Evolutionary conservation across 2,329 filamentous ascomycete genomes (phyloP).

Genomic region (Trichophaea hybrida): DNA sequence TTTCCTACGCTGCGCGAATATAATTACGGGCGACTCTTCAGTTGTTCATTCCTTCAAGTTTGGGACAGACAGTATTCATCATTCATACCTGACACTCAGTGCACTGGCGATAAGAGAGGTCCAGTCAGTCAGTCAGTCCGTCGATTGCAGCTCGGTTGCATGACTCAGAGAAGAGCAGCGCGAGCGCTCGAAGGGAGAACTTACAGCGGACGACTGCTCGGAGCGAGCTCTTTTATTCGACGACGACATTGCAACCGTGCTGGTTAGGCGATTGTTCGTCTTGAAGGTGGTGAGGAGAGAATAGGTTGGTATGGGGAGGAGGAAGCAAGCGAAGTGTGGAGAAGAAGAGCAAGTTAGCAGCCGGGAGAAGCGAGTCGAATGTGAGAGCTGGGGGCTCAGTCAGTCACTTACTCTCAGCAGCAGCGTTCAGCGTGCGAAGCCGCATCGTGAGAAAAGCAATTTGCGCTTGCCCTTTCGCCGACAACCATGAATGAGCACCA

Average conservation of each 20-base stretch:
- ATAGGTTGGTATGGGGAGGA: not conserved
- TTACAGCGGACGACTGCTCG: constrained; percentile 3
- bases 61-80: not conserved
- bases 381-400: not conserved
- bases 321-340: not conserved
- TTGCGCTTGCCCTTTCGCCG: constrained; percentile 1
- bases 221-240: constrained; percentile 6
- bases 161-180: not conserved
- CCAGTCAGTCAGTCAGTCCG: not conserved
- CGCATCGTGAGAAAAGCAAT: constrained; percentile 3
- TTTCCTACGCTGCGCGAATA: constrained; percentile 14
- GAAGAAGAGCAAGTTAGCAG: not conserved
- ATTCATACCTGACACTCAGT: constrained; percentile 20
- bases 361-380: not conserved
- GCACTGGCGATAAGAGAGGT: constrained; percentile 7
- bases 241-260: not conserved
- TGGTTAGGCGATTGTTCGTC: not conserved
- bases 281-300: not conserved
- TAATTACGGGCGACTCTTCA: constrained; percentile 5
- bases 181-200: not conserved
- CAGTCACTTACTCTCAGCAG: not conserved
- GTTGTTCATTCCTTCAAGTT: not conserved
- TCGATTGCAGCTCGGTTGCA: not conserved
- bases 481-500: not conserved
- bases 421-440: not conserved